Conservation (phyloP, 1,284 basidiomycete genomes). For the Exobasidium rhododendri region DNA sequence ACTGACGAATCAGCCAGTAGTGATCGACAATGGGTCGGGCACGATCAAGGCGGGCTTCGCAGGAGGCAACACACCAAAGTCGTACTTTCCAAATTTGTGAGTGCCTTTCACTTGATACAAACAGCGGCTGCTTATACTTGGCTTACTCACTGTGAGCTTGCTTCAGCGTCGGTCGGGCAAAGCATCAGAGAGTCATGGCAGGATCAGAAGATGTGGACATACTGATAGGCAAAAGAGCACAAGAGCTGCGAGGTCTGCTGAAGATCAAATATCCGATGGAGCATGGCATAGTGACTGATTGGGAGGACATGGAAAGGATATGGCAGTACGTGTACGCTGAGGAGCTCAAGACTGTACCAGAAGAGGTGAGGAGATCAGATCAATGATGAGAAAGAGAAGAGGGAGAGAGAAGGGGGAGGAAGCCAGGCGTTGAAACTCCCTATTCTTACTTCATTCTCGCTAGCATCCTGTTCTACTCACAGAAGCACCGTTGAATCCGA, state of each 20-base stretch:
- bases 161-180: constrained; percentile 46
- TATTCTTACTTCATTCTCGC: constrained; percentile 8
- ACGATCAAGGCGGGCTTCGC: constrained; percentile 55
- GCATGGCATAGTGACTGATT: constrained; percentile 54
- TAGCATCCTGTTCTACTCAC: constrained; percentile 94
- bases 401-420: constrained; percentile 1
- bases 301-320: constrained; percentile 55
- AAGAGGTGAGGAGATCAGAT: constrained; percentile 41
- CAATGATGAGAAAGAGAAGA: neutral
- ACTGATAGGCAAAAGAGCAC: constrained; percentile 51
- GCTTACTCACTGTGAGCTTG: too few relatives aligned
- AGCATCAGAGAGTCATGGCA: constrained; percentile 52
- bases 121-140: too few relatives aligned
- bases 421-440: neutral
- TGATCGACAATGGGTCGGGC: constrained; percentile 54
- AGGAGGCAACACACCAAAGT: constrained; percentile 51
- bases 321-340: constrained; percentile 52
- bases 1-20: constrained; percentile 55
- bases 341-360: constrained; percentile 51
- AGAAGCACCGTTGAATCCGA: constrained; percentile 87
- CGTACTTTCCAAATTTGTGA: constrained; percentile 50
- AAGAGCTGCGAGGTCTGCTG: constrained; percentile 50
- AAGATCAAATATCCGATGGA: constrained; percentile 54
- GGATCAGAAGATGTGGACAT: constrained; percentile 54
- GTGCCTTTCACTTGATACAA: too few relatives aligned